Base-by-base conservation (phyloP, 2,329 filamentous ascomycete genomes). In the Emergomyces pasteurianus region DNA sequence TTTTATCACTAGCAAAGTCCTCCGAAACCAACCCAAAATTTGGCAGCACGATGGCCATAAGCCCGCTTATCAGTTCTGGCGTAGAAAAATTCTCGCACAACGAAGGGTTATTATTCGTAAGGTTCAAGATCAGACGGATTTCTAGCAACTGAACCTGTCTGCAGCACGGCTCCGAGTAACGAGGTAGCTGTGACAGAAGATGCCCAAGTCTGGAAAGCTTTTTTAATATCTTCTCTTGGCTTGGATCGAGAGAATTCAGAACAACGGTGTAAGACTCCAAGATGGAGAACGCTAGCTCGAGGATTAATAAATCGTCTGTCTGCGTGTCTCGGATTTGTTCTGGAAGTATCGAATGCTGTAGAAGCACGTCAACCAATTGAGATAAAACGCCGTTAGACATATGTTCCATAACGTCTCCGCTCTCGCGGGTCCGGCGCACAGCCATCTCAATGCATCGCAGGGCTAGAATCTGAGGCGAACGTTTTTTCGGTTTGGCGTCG, bases 61-160 rank as follows among this genome's bases (percentile, higher is more conserved):
- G 65, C 2, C 71, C 70, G 21, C 63, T 65, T 36, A 78, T 67
- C 42, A 79, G 66, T 42, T 71, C 68, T 6, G 70, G 63, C 1
- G 68, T 73, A 10, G 87, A 81, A 67, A 95, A 90, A 2, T 83
- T 77, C 36, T 83, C 81, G 47, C 89, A 90, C 14, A 89, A 85
- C 16, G 79, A 77, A 0, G 82, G 75, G 63, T 89, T 88, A 66
- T 90, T 89, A 75, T 96, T 96, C 9, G 91, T 94, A 57, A 92
- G 81, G 68, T 95, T 95, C 64, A 96, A 81, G 42, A 89, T 86
- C 3, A 96, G 80, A 61, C 89, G 85, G 54, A 92, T 77, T 34
- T 84, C 75, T 23, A 75, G 70, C 10, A 69, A 74, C 55, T 73
- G 65, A 34, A 74, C 67, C 58, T 70, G 67, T 26, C 66, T 65